phyloP scores from a whole-genome alignment of 106 monocot genomes.

The Dioscorea zingiberensis region DNA sequence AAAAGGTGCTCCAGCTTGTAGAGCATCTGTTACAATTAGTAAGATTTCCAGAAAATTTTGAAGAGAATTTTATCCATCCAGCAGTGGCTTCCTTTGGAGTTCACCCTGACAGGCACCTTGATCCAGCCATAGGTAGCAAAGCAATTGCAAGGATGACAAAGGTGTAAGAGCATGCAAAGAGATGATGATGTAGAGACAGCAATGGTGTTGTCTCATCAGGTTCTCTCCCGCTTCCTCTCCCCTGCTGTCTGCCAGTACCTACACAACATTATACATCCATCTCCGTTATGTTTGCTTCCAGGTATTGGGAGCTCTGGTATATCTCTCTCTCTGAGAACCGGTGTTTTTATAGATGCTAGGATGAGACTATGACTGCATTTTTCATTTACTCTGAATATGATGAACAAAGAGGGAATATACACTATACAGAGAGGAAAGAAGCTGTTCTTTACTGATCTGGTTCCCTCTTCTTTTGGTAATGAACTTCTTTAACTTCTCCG shows the following conservation, averaged over 20 bases:
- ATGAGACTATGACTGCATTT: too few species aligned
- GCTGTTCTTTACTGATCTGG: conserved; percentile 8
- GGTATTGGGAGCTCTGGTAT: too few species aligned
- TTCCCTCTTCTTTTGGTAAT: conserved; percentile 93
- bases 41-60: too few species aligned
- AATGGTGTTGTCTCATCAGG: conserved; percentile 94
- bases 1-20: too few species aligned
- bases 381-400: not conserved
- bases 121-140: conserved; percentile 98
- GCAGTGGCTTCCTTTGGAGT: not conserved
- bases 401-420: not conserved
- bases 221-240: conserved; percentile 95
- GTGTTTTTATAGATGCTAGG: too few species aligned
- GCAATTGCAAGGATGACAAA: conserved; percentile 93
- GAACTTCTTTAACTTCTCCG: conserved; percentile 91
- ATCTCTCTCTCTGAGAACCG: too few species aligned
- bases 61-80: not conserved
- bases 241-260: conserved; percentile 98
- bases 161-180: conserved; percentile 96
- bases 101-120: conserved; percentile 77
- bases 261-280: conserved; percentile 8
- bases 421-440: not conserved
- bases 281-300: not conserved
- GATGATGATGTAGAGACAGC: conserved; percentile 95
- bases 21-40: too few species aligned